phyloP scores from a whole-genome alignment of 768 basidiomycete genomes.

The Suillus weaverae region DNA sequence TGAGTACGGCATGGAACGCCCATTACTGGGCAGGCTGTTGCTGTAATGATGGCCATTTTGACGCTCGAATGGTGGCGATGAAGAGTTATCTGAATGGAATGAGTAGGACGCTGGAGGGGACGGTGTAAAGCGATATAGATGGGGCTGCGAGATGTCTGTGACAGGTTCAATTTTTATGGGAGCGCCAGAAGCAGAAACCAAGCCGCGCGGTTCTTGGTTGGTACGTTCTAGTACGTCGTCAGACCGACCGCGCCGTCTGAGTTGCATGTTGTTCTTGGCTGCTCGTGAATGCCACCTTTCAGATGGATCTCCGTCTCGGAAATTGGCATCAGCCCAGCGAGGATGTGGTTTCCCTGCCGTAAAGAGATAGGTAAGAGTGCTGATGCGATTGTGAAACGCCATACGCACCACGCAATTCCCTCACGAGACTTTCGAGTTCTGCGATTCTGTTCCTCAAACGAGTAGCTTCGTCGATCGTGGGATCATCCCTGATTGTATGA shows the following conservation, averaged over 20 bases:
- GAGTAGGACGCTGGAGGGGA: conserved; percentile 58
- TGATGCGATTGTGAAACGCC: conserved; percentile 13
- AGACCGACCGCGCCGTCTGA: conserved; percentile 41
- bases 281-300: conserved; percentile 89
- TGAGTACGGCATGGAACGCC: conserved; percentile 33
- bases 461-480: conserved; percentile 83
- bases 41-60: conserved; percentile 34
- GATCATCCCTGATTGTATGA: conserved; percentile 64
- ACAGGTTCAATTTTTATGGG: conserved; percentile 70
- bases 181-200: conserved; percentile 48
- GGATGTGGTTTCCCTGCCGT: conserved; percentile 79
- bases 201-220: conserved; percentile 39
- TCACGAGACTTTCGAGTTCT: conserved; percentile 83
- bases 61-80: conserved; percentile 37
- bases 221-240: conserved; percentile 34
- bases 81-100: conserved; percentile 45
- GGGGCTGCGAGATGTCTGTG: conserved; percentile 46
- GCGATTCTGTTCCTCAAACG: conserved; percentile 85
- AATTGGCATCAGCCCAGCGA: conserved; percentile 79
- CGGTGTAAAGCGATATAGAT: conserved; percentile 70
- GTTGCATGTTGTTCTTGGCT: conserved; percentile 57
- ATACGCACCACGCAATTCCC: conserved; percentile 74
- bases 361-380: conserved; percentile 13
- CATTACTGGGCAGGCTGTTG: conserved; percentile 30
- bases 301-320: conserved; percentile 76